Evolutionary conservation across 192 early-diverging fungal genomes (phyloP).

Genomic region (Podila epicladia): DNA sequence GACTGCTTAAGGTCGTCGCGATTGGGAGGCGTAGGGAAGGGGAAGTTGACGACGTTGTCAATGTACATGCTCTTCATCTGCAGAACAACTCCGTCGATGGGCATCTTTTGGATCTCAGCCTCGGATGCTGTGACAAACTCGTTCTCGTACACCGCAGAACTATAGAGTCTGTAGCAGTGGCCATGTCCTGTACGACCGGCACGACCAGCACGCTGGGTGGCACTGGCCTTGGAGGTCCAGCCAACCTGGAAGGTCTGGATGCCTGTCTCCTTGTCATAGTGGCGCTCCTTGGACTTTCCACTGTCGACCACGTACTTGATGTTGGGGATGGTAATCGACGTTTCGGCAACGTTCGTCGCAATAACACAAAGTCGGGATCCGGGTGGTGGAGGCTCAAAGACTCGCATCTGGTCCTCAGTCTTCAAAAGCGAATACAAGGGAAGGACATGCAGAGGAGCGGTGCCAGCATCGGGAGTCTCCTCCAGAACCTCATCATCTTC

Average conservation of each 20-base stretch:
- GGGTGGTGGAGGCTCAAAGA: constrained; percentile 89
- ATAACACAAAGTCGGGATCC: constrained; percentile 93
- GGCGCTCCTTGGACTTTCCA: constrained; percentile 93
- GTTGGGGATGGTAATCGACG: constrained; percentile 95
- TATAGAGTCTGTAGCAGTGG: constrained; percentile 96
- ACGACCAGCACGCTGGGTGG: constrained; percentile 96
- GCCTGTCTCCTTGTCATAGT: constrained; percentile 85
- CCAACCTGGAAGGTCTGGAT: constrained; percentile 89
- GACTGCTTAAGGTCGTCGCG: constrained; percentile 76
- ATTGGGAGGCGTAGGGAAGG: constrained; percentile 96
- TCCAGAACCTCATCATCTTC: constrained; percentile 46
- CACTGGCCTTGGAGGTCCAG: constrained; percentile 96
- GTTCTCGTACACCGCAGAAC: constrained; percentile 91
- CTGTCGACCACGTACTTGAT: constrained; percentile 96
- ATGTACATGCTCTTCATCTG: constrained; percentile 99
- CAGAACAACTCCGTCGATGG: constrained; percentile 96
- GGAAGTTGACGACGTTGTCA: constrained; percentile 94
- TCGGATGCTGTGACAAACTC: constrained; percentile 86
- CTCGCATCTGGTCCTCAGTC: constrained; percentile 88
- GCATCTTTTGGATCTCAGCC: constrained; percentile 94
- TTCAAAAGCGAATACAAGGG: constrained; percentile 98
- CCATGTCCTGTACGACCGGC: constrained; percentile 96
- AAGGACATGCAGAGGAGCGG: constrained; percentile 87
- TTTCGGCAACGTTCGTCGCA: constrained; percentile 99
- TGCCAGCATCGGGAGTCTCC: constrained; percentile 40